Base-by-base conservation (phyloP, 257 asterid species). In the Solanum clarkiae region DNA sequence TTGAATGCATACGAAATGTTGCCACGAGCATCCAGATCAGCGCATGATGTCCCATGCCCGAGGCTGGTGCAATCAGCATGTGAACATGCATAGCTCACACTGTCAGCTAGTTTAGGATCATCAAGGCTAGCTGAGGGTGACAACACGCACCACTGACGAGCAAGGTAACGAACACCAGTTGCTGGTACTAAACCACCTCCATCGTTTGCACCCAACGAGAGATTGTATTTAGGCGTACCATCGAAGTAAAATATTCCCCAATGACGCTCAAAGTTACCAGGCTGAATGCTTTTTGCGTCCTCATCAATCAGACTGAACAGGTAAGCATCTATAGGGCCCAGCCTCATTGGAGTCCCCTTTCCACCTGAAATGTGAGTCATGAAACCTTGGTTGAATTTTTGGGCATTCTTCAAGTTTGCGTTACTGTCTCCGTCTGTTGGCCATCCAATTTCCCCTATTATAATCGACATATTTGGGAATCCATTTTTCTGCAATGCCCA, bases 401-500 rank as follows among this genome's bases (percentile, higher is more conserved):
- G 94, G 6, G 98, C 98, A 16, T 68, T 85, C 36, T 77, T 87
- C 7, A 82, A 10, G 17, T 89, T 93, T 10, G 98, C 98, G 12
- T 86, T 90, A 10, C 55, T 80, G 29, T 92, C 92, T 8, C 98
- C 98, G 5, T 94, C 97, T 0, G 98, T 93, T 1, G 98, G 98
- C 98, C 98, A 94, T 63, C 98, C 98, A 1, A 94, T 91, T 82
- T 94, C 98, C 17, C 98, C 98, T 4, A 94, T 92, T 0, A 93
- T 86, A 65, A 93, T 90, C 0, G 92, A 87, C 88, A 94, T 54
- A 88, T 94, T 94, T 0, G 87, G 90, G 8, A 29, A 92, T 26
- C 98, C 98, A 32, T 82, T 90, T 57, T 85, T 91, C 91, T 94
- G 91, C 62, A 94, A 86, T 45, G 97, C 93, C 91, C 93, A 94